Conservation (phyloP, 306 rosid species). For the Crataegus laevigata region DNA sequence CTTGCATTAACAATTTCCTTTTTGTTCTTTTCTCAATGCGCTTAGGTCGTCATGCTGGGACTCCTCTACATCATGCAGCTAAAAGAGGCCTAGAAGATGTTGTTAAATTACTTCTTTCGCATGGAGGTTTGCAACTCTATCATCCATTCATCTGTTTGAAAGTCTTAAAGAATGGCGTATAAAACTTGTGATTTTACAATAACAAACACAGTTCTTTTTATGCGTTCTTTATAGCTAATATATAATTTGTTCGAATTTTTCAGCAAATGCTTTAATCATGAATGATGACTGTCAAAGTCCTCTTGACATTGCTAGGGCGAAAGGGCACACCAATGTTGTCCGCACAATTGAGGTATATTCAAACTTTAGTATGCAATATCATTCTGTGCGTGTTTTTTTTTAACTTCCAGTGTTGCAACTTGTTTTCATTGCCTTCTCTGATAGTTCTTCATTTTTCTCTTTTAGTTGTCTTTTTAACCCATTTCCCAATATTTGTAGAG, state of each 20-base stretch:
- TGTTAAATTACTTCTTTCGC: slow-evolving; percentile 67
- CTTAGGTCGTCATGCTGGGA: slow-evolving; percentile 76
- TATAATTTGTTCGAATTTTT: slow-evolving; percentile 16
- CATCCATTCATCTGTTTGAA: background rate
- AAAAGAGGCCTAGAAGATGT: slow-evolving; percentile 72
- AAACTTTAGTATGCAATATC: background rate
- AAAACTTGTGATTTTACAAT: background rate
- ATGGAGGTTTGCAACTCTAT: slow-evolving; percentile 59
- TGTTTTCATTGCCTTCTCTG: slow-evolving; percentile 4
- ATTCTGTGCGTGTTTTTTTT: background rate
- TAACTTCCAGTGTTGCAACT: background rate
- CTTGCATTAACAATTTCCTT: background rate
- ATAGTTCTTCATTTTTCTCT: background rate
- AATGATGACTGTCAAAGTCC: slow-evolving; percentile 95
- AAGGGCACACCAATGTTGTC: slow-evolving; percentile 69
- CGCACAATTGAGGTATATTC: slow-evolving; percentile 90
- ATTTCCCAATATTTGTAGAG: slow-evolving; percentile 33
- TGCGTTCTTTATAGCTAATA: background rate
- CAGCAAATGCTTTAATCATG: slow-evolving; percentile 79
- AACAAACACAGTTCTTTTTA: background rate
- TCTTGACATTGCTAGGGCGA: slow-evolving; percentile 82
- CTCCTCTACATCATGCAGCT: slow-evolving; percentile 96
- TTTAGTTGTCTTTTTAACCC: background rate
- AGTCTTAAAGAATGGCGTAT: background rate
- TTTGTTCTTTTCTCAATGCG: background rate